Percentiles rank a stretch among this genome's conserved stretches.
Conservation (phyloP, 1,284 basidiomycete genomes). For the Heliocybe sulcata region DNA sequence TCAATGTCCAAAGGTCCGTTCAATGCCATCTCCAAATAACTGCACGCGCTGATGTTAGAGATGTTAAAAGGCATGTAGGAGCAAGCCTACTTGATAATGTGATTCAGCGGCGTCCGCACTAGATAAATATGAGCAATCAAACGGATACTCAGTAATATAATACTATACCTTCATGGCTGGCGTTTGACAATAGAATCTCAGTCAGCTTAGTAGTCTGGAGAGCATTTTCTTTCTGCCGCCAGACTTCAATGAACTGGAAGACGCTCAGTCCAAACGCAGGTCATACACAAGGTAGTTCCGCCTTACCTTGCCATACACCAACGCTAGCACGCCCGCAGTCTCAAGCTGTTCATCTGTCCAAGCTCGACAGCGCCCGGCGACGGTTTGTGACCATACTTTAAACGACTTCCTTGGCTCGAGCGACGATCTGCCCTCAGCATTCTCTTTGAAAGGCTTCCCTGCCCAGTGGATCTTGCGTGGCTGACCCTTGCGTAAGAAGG, state of each 20-base stretch:
- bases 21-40: slow-evolving; percentile 82
- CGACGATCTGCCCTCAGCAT: slow-evolving; percentile 22
- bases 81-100: slow-evolving; percentile 58
- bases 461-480: slow-evolving; percentile 72
- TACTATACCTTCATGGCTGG: slow-evolving; percentile 72
- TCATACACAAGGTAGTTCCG: background rate
- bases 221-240: slow-evolving; percentile 81
- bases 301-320: slow-evolving; percentile 72
- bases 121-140: slow-evolving; percentile 5
- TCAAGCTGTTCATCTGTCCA: slow-evolving; percentile 90
- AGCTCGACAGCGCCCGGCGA: slow-evolving; percentile 62
- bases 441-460: slow-evolving; percentile 62
- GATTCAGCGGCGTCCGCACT: slow-evolving; percentile 72
- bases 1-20: slow-evolving; percentile 75
- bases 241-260: slow-evolving; percentile 76
- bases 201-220: slow-evolving; percentile 76
- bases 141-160: slow-evolving; percentile 5
- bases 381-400: slow-evolving; percentile 77
- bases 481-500: slow-evolving; percentile 77
- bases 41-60: slow-evolving; percentile 19
- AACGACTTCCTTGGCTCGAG: slow-evolving; percentile 79
- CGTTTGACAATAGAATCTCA: slow-evolving; percentile 79
- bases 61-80: background rate
- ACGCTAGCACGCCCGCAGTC: slow-evolving; percentile 78
- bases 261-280: background rate